Percentiles rank a stretch among this genome's conserved stretches.
Conservation (phyloP, 768 basidiomycete species). For the Termitomyces sp. region DNA sequence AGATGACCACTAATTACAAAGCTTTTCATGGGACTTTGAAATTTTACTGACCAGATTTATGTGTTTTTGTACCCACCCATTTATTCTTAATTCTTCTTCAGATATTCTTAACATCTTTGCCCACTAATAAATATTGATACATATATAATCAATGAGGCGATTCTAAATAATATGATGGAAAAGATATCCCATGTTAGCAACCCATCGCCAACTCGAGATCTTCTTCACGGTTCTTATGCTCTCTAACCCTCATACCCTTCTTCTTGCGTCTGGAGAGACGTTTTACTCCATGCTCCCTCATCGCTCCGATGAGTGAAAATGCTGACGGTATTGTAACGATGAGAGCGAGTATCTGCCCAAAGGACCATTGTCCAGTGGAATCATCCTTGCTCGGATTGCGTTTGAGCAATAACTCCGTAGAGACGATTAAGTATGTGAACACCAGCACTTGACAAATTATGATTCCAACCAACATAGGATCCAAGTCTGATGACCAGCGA, state of each 20-base stretch:
- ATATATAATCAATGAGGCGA: too few species aligned
- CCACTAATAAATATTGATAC: neutral
- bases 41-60: neutral
- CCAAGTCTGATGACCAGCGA: constrained; percentile 29
- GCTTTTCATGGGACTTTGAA: constrained; percentile 2
- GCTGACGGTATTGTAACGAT: constrained; percentile 37
- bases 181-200: neutral
- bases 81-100: neutral
- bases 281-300: constrained; percentile 26
- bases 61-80: constrained; percentile 1
- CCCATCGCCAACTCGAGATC: neutral
- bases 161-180: neutral
- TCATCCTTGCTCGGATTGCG: constrained; percentile 24
- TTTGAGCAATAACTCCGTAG: constrained; percentile 31
- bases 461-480: constrained; percentile 39
- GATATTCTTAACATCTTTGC: neutral
- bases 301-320: constrained; percentile 27
- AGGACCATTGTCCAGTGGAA: constrained; percentile 28
- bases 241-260: neutral
- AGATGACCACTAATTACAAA: constrained; percentile 47
- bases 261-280: constrained; percentile 25
- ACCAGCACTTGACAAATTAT: constrained; percentile 31
- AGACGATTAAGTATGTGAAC: constrained; percentile 37
- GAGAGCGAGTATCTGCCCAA: constrained; percentile 40
- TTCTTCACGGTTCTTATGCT: neutral